Evolutionary conservation across 1,139 yeast genomes (phyloP), one percentile per base, ranked within the genome.

Genomic region (Geotrichum cucujoidarum): DNA sequence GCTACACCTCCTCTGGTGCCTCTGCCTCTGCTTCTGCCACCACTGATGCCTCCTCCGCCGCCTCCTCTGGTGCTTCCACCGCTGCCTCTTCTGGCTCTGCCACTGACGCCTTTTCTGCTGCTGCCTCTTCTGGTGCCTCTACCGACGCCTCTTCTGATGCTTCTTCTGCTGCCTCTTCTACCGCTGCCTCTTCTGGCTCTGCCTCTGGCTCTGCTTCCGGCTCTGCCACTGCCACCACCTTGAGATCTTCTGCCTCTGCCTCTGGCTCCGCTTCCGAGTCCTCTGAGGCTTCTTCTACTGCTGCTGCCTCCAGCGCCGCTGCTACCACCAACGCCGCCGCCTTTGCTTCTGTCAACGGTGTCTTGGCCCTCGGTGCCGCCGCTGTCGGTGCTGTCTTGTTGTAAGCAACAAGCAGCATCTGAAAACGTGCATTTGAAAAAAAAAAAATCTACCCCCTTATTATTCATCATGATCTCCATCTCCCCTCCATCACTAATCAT

Each of bases 31-130:
- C 53, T 24, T 31, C 56, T 31, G 39, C 46, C 20, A 34, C 52
- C 24, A 32, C 45, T 14, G 27, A 39, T 40, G 40, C 55, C 18
- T 65, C 71, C 10, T 67, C 74, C 22, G 63, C 70, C 31, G 11
- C 55, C 33, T 43, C 55, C 21, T 31, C 56, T 20, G 43, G 49
- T 22, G 40, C 55, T 37, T 32, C 51, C 16, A 37, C 53, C 31
- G 40, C 46, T 30, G 40, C 55, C 31, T 52, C 53, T 32, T 39
- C 55, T 43, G 52, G 51, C 16, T n/a, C 54, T 20, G 39, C 51
- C 29, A 18, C 55, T 25, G 29, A 33, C 20, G 25, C 45, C 24
- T 36, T 48, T 43, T 25, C 36, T n/a, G 20, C 44, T 27, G n/a
- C 45, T 18, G 29, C 46, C 20, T 35, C 47, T 13, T 21, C 42